A percentile compares a stretch with the other conserved stretches of the same genome.
These are phyloP conservation scores for Umbelopsis ramanniana DNA, from an alignment of 192 early-diverging fungal species.

Conservation along the genomic window DNA sequence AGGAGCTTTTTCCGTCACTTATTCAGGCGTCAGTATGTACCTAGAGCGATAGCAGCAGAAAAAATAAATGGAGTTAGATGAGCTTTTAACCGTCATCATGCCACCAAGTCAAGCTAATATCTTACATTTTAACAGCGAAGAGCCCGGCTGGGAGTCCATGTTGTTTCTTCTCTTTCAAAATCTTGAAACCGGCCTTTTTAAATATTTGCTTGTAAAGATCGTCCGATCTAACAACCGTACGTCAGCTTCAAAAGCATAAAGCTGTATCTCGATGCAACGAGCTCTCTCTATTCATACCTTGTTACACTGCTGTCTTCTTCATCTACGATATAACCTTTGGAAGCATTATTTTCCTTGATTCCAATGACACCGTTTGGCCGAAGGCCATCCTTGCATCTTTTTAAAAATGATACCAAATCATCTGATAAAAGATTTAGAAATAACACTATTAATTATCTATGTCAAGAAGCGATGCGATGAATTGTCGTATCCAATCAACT, in stretches of 20 bases:
- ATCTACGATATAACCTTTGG: conserved; percentile 70
- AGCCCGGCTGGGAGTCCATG: conserved; percentile 69
- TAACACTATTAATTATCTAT: neutral
- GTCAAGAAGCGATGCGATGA: neutral
- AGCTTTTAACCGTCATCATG: neutral
- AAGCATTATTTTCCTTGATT: conserved; percentile 90
- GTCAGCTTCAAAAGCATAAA: conserved; percentile 7
- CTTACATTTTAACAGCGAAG: conserved; percentile 76
- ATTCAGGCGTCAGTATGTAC: conserved; percentile 16
- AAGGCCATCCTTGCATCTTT: conserved; percentile 73
- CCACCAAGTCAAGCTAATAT: neutral
- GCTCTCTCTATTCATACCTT: conserved; percentile 30
- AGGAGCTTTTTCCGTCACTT: neutral
- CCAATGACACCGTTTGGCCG: conserved; percentile 75
- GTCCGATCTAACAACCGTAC: conserved; percentile 51
- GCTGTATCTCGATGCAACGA: conserved; percentile 7
- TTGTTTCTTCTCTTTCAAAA: conserved; percentile 69
- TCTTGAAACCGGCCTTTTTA: conserved; percentile 57
- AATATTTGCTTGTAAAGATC: conserved; percentile 65
- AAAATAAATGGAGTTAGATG: neutral
- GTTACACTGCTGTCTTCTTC: conserved; percentile 85
- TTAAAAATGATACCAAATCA: conserved; percentile 84
- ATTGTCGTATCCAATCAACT: neutral
- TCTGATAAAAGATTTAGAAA: conserved; percentile 47
- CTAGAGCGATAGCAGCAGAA: neutral